Evolutionary conservation across 83 land plant genomes (phyloP).

Genomic region (Diphasiastrum complanatum): DNA sequence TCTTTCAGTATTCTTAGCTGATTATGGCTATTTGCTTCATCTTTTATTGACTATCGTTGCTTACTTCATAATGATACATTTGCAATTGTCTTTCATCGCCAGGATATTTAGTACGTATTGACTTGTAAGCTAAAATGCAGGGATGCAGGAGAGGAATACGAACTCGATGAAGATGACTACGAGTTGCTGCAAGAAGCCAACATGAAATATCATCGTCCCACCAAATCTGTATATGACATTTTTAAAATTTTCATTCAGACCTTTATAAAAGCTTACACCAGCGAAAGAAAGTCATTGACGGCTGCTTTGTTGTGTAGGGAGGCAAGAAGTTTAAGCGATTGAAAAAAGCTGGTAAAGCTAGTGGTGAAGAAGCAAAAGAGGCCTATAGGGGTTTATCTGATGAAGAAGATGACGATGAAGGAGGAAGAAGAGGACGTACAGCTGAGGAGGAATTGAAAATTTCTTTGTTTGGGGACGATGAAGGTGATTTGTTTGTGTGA

Average conservation of each 20-base stretch:
- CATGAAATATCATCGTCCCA: constrained; percentile 50
- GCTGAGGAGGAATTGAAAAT: constrained; percentile 80
- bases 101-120: neutral
- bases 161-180: constrained; percentile 93
- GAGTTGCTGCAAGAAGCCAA: constrained; percentile 78
- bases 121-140: constrained; percentile 17
- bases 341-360: constrained; percentile 61
- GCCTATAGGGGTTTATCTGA: constrained; percentile 51
- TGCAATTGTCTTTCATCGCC: no score
- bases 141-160: constrained; percentile 56
- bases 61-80: no score
- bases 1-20: no score
- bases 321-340: constrained; percentile 80
- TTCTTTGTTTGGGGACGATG: constrained; percentile 86
- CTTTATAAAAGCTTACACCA: no score
- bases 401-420: constrained; percentile 62
- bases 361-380: constrained; percentile 36
- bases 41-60: no score
- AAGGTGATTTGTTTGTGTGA: constrained; percentile 44
- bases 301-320: no score
- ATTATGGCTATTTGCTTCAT: no score
- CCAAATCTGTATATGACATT: constrained; percentile 46
- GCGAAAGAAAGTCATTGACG: no score
- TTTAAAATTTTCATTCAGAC: no score
- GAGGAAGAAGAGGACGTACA: constrained; percentile 49